Evolutionary conservation across 164 flowering plant genomes (phyloP).

Genomic region (Annona cherimola): DNA sequence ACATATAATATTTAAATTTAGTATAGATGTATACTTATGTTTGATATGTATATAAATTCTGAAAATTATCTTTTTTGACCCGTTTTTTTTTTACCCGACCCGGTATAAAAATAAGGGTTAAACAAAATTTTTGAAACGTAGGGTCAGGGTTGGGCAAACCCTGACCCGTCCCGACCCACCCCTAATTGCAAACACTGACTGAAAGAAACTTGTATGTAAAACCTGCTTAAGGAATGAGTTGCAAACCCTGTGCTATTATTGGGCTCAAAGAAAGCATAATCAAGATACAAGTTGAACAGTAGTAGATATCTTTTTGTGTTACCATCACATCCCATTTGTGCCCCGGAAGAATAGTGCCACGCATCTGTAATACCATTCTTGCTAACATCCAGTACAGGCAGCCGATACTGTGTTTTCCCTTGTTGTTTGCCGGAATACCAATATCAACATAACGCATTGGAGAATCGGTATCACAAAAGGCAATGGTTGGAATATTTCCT

Average conservation of each 20-base stretch:
- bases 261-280: not conserved
- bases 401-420: slow-evolving; percentile 89
- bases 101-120: too few relatives aligned
- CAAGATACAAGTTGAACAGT: not conserved
- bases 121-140: too few relatives aligned
- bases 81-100: too few relatives aligned
- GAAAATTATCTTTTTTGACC: too few relatives aligned
- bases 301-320: slow-evolving; percentile 1
- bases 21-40: too few relatives aligned
- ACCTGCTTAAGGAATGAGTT: not conserved
- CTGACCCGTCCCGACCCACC: not conserved
- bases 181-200: not conserved
- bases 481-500: slow-evolving; percentile 87
- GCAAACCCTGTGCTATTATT: not conserved
- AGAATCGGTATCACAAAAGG: slow-evolving; percentile 89
- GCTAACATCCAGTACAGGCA: slow-evolving; percentile 84
- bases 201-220: not conserved
- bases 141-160: not conserved
- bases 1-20: too few relatives aligned
- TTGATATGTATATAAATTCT: too few relatives aligned
- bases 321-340: slow-evolving; percentile 76
- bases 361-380: slow-evolving; percentile 85
- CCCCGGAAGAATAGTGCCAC: slow-evolving; percentile 69
- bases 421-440: slow-evolving; percentile 92
- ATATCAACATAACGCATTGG: slow-evolving; percentile 85